These are phyloP conservation scores for Cyphellophora europaea DNA, from an alignment of 2,329 filamentous ascomycete species.

Conservation along the genomic window DNA sequence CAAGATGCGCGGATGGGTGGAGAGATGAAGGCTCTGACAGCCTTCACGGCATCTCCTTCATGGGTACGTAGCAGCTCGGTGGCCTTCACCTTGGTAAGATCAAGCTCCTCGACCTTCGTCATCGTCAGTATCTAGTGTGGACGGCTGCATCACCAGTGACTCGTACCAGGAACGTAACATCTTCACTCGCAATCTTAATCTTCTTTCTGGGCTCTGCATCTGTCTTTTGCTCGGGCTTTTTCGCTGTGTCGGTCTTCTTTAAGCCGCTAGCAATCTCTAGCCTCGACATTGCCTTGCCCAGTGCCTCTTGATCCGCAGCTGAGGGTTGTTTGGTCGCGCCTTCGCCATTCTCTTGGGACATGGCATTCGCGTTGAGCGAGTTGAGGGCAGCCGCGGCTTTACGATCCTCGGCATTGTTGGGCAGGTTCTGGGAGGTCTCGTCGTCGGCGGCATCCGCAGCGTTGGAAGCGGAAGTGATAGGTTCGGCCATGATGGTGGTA, in stretches of 20 bases:
- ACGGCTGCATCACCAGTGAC: not conserved
- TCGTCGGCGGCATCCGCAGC: conserved; percentile 25
- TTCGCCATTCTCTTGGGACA: conserved; percentile 25
- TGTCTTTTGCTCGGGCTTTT: conserved; percentile 23
- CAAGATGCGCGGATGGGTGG: conserved; percentile 15
- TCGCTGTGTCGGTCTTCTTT: conserved; percentile 18
- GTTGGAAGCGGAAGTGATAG: conserved; percentile 29
- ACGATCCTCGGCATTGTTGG: conserved; percentile 39
- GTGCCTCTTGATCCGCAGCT: conserved; percentile 35
- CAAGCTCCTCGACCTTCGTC: conserved; percentile 38
- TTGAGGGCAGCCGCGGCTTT: conserved; percentile 41
- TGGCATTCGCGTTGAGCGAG: conserved; percentile 33
- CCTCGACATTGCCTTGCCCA: conserved; percentile 40
- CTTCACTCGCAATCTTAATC: conserved; percentile 35
- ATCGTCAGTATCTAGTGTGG: not conserved
- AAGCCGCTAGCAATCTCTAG: conserved; percentile 32
- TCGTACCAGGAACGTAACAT: conserved; percentile 37
- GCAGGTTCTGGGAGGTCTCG: conserved; percentile 20
- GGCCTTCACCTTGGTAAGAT: conserved; percentile 36
- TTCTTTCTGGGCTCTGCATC: conserved; percentile 29
- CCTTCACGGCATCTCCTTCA: conserved; percentile 33
- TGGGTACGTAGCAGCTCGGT: conserved; percentile 37
- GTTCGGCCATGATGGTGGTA: conserved; percentile 33
- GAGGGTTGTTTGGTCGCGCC: conserved; percentile 21
- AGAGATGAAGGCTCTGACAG: conserved; percentile 32